Conservation (phyloP, 495 filamentous ascomycete species). For the Aspergillus coremiiformis region DNA sequence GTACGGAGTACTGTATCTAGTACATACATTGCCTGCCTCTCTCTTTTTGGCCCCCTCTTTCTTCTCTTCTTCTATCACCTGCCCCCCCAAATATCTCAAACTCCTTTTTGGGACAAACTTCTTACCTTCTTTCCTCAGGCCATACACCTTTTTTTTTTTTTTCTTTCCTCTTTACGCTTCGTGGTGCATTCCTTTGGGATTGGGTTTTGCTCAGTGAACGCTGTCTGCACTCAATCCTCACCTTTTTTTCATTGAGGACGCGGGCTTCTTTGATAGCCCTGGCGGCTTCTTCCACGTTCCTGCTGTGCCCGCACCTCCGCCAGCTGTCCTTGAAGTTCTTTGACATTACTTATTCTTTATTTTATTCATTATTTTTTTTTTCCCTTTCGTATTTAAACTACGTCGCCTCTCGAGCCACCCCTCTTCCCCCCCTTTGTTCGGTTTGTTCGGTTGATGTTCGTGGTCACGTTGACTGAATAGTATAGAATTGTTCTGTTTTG, state of each 20-base stretch:
- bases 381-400: no score
- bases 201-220: background rate
- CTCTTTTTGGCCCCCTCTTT: slow-evolving; percentile 7
- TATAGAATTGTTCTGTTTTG: slow-evolving; percentile 5
- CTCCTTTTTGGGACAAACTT: slow-evolving; percentile 1
- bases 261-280: slow-evolving; percentile 26
- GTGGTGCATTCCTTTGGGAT: background rate
- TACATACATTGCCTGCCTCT: background rate
- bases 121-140: background rate
- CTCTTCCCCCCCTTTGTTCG: background rate
- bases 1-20: no score
- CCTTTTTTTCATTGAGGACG: background rate
- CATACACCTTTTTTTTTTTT: background rate
- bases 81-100: background rate
- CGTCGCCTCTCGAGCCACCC: background rate
- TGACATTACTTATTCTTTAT: no score
- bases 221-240: background rate
- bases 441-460: no score
- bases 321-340: slow-evolving; percentile 3
- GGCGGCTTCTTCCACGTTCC: slow-evolving; percentile 31
- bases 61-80: slow-evolving; percentile 4
- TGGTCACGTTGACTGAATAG: no score
- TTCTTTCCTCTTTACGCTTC: background rate
- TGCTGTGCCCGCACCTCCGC: slow-evolving; percentile 14
- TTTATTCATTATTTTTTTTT: no score